These are phyloP conservation scores for Boletellus sp. DNA, from an alignment of 1,284 basidiomycete species.

Conservation along the genomic window DNA sequence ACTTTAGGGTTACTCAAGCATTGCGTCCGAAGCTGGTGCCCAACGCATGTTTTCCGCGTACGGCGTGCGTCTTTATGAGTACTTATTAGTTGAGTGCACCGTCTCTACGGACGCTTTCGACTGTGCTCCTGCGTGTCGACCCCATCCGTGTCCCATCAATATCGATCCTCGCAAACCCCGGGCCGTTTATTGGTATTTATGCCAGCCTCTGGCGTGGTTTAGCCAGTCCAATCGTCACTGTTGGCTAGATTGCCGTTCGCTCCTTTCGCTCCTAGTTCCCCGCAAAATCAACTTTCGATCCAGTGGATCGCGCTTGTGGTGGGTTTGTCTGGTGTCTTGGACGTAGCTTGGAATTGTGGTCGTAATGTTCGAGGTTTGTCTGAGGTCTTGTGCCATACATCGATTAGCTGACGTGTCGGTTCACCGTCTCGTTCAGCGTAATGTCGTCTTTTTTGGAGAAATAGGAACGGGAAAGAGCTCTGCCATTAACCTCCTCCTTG, in stretches of 20 bases:
- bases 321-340: background rate
- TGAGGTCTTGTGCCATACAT: background rate
- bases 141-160: background rate
- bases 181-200: background rate
- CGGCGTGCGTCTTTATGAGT: conserved; percentile 2
- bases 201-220: background rate
- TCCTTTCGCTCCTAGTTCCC: background rate
- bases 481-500: conserved; percentile 26
- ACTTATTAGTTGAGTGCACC: conserved; percentile 4
- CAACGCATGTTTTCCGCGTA: conserved; percentile 13
- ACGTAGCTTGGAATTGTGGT: background rate
- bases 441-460: conserved; percentile 30
- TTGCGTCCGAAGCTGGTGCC: background rate
- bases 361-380: conserved; percentile 14
- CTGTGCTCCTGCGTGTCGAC: background rate
- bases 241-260: background rate
- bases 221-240: background rate
- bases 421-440: background rate
- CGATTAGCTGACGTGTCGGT: conserved; percentile 1
- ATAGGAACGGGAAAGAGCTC: conserved; percentile 30
- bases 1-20: background rate
- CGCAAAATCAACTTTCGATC: background rate
- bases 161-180: background rate
- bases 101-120: conserved; percentile 1
- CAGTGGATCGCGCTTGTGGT: background rate